Evolutionary conservation across 257 asterid species (phyloP), one percentile per base, ranked within the genome.

Genomic region (Fraxinus quadrangulata): DNA sequence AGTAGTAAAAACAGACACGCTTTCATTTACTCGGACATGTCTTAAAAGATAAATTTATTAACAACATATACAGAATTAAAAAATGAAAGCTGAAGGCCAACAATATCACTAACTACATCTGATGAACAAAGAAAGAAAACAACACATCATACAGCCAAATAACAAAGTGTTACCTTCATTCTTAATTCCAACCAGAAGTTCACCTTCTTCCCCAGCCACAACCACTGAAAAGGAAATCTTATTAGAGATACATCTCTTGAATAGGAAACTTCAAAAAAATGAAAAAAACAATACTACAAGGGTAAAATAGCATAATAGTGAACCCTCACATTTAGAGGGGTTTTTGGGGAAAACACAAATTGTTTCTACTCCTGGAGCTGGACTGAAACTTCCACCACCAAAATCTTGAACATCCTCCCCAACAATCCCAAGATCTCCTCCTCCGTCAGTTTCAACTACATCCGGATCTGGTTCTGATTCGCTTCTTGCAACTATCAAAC

Each of bases 331-430:
- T 85, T 91, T 96, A 37, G 90, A 85, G 16, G 99, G 97, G 82
- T 93, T 93, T 84, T 89, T 88, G 30, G 99, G 98, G 86, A 96
- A 96, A 86, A 93, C 89, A 87, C 92, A 90, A 81, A 91, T 84
- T 56, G 99, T 92, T 79, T 96, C 97, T 78, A 93, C 95, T 54
- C 89, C 92, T 6, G 92, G 85, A 83, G 99, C 96, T 78, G 99
- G 90, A 76, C 85, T 80, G 78, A 82, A 93, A 75, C 76, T 87
- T 74, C 93, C 98, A 72, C 89, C 85, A 69, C 87, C 85, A 72
- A 89, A 85, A 79, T 96, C 99, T 82, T 90, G 97, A 75, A 81
- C 96, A 82, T 93, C 98, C 6, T 96, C 99, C 75, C 90, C 91
- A 81, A 96, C 97, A 81, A 94, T 88, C 74, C 98, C 98, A 75